Percentiles rank a stretch among this genome's conserved stretches.
These are phyloP conservation scores for Letharia columbiana DNA, from an alignment of 495 filamentous ascomycete genomes.

Conservation along the genomic window DNA sequence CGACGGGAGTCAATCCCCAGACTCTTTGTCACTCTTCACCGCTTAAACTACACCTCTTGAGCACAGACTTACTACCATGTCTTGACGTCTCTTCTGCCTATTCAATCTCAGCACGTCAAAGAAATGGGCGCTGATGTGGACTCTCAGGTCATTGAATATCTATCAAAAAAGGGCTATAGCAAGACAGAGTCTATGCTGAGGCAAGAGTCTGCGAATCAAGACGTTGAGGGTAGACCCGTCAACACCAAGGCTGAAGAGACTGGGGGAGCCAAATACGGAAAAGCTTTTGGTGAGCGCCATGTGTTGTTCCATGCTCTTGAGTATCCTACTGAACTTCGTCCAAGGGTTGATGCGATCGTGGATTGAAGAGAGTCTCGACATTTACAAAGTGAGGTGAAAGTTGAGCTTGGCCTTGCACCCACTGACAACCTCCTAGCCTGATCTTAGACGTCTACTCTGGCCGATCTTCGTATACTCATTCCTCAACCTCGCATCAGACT, in stretches of 20 bases:
- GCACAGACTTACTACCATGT: not conserved
- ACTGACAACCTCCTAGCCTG: conserved; percentile 52
- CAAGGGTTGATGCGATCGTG: conserved; percentile 49
- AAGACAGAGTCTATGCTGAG: conserved; percentile 89
- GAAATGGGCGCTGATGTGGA: conserved; percentile 14
- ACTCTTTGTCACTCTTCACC: not conserved
- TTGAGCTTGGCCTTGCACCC: not conserved
- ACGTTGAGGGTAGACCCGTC: conserved; percentile 68
- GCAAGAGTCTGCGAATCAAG: conserved; percentile 74
- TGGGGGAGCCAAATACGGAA: conserved; percentile 65
- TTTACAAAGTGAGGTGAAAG: conserved; percentile 66
- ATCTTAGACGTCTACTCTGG: conserved; percentile 78
- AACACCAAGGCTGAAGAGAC: conserved; percentile 50
- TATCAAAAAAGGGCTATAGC: conserved; percentile 91
- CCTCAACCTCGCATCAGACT: conserved; percentile 68
- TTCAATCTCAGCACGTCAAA: not conserved
- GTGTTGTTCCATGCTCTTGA: not conserved
- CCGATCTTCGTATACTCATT: conserved; percentile 92
- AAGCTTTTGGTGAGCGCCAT: conserved; percentile 52
- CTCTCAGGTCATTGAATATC: conserved; percentile 82
- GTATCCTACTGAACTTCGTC: not conserved
- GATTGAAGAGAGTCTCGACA: conserved; percentile 81
- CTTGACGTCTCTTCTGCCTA: not conserved
- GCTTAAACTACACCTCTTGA: not conserved
- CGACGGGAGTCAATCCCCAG: not conserved